Base-by-base conservation (phyloP, 768 basidiomycete species). In the Xerocomellus dryophilus region DNA sequence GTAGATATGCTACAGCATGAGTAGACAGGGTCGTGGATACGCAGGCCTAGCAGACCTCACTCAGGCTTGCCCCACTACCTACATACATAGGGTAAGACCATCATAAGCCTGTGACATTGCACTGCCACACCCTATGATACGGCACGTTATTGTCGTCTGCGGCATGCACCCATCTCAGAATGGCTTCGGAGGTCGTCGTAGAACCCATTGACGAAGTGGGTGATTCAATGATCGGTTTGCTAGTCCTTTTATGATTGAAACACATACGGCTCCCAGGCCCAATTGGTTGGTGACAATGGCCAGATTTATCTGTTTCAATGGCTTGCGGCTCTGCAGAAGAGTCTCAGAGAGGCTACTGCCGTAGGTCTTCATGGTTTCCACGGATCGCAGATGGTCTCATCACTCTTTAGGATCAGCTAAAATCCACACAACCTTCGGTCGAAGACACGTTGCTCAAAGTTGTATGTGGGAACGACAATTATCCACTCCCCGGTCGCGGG, bases 401-500 rank as follows among this genome's bases (percentile, higher is more conserved):
- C 18, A 17, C 43, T 41, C 17, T 36, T 3, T 59, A 95, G 93
- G 80, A 81, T 51, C 77, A 81, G 20, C 65, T 94, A 43, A 92
- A 90, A 66, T 63, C 78, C 1, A 69, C 74, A 4, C 92, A 94
- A 65, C 53, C 78, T 1, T 75, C 74, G 12, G 66, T 93, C 6
- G 88, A 91, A 62, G 74, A 78, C 7, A 75, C 77, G 0, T 71
- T 94, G 38, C 71, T 91, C 57, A 88, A 87, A 61, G 74, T 93
- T 45, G 73, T 93, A 18, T 75, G 82, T 15, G 82, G 83, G 2
- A 74, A 82, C 0, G 76, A 83, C 7, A 78, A 78, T 11, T 88
- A 85, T 61, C 91, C 94, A n/a, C 70, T 79, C 27, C 95, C 96
- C 1, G 96, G 96, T 41, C 86, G 94, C 10, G 91, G 92, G 3